Conservation (phyloP, 106 monocot genomes). For the Ottelia alismoides region DNA sequence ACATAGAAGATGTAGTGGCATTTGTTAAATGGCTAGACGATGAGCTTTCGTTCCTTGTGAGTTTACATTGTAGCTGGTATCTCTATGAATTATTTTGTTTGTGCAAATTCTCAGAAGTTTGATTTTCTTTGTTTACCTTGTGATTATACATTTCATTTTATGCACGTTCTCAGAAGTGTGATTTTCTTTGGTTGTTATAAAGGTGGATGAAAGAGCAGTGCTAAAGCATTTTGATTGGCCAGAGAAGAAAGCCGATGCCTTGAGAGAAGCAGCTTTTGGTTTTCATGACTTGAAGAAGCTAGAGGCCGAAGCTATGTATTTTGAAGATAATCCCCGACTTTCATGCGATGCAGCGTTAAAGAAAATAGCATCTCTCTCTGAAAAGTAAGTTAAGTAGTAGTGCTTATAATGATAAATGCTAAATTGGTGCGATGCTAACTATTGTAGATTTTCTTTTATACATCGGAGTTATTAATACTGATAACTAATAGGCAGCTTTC, state of each 20-base stretch:
- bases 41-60: constrained; percentile 71
- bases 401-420: too few relatives aligned
- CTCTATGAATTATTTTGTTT: too few relatives aligned
- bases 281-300: constrained; percentile 75
- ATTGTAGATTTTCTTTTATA: too few relatives aligned
- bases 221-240: constrained; percentile 97
- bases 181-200: too few relatives aligned
- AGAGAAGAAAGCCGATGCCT: constrained; percentile 78
- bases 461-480: too few relatives aligned
- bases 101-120: too few relatives aligned
- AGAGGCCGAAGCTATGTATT: constrained; percentile 63
- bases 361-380: constrained; percentile 74
- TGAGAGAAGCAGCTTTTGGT: constrained; percentile 84
- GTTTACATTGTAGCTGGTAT: too few relatives aligned
- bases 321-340: constrained; percentile 62
- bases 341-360: constrained; percentile 71
- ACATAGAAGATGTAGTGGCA: constrained; percentile 94
- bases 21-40: constrained; percentile 98
- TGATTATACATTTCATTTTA: too few relatives aligned
- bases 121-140: too few relatives aligned
- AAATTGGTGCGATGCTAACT: too few relatives aligned
- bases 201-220: constrained; percentile 97
- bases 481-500: too few relatives aligned
- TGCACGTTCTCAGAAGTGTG: too few relatives aligned
- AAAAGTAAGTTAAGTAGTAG: constrained; percentile 80